Conservation (phyloP, 306 rosid genomes). For the Prosopis cineraria region DNA sequence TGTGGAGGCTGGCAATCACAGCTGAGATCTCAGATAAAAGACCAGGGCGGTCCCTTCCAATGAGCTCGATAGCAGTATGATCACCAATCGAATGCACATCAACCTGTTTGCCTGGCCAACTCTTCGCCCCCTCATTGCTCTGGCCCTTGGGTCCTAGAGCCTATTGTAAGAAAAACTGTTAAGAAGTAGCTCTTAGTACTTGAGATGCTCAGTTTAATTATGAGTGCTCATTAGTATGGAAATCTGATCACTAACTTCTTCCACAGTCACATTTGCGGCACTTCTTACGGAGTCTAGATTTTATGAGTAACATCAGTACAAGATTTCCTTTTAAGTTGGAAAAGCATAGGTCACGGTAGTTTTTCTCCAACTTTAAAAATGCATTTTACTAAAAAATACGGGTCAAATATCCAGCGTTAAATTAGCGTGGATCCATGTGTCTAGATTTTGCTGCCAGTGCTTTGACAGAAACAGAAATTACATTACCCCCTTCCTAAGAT, state of each 20-base stretch:
- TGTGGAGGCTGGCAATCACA: slow-evolving; percentile 67
- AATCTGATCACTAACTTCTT: neutral
- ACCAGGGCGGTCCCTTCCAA: slow-evolving; percentile 81
- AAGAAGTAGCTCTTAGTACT: slow-evolving; percentile 47
- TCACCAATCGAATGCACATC: slow-evolving; percentile 74
- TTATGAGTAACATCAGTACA: neutral
- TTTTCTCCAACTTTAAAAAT: slow-evolving; percentile 15
- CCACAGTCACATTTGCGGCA: neutral
- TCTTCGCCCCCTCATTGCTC: slow-evolving; percentile 50
- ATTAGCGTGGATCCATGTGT: too few relatives aligned
- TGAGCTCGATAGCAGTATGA: slow-evolving; percentile 68
- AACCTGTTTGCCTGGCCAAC: slow-evolving; percentile 59
- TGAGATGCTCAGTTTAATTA: slow-evolving; percentile 14
- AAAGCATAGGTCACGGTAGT: neutral
- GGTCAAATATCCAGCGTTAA: neutral
- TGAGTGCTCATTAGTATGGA: neutral
- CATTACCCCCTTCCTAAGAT: neutral
- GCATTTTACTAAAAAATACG: neutral
- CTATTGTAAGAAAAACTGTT: slow-evolving; percentile 57
- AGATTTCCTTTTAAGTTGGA: neutral
- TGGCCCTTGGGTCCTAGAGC: slow-evolving; percentile 88
- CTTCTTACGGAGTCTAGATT: neutral
- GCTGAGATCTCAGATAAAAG: slow-evolving; percentile 86
- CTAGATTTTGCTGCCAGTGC: neutral
- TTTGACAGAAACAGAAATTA: neutral